Base-by-base conservation (phyloP, 306 rosid genomes). In the Vachellia collinsii region DNA sequence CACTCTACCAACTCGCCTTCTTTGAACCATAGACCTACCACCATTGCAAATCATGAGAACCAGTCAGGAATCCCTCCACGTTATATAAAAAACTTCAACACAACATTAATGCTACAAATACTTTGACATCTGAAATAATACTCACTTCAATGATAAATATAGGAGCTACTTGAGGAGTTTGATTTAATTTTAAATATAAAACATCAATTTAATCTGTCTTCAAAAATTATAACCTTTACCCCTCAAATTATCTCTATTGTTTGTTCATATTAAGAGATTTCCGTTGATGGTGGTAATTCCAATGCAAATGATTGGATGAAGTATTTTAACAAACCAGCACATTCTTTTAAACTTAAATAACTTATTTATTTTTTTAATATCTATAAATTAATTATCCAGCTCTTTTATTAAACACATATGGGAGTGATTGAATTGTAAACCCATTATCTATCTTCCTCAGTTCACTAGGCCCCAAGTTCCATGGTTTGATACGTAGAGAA, bases 21-120 rank as follows among this genome's bases (percentile, higher is more conserved):
- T 83, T 89, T 88, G 88, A 96, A 96, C 99, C 99, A 96, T 47
- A 96, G 91, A 84, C 84, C 99, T 96, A 92, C 85, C 66, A 34
- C 43, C 43, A 43, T 73, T 70, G 51, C 65, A 83, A 80, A 82
- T 17, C 50, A 74, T 3, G 36, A 69, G 75, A 68, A 68, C 78
- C 58, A 75, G 37, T 51, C 7, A 67, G 67, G 23, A 76, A 79
- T 48, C 34, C 34, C 66, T 36, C 36, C 17, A 47, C 7, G 22
- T 54, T 6, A 66, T 53, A 62, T 23, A 20, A 13, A 50, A 53
- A 7, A 62, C 79, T 70, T 70, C 74, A 70, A 50, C 71, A 17
- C 70, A 62, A n/a, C 56, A 59, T 47, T 53, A 72, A 34, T 19
- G 29, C 46, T 48, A 51, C 48, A 25, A 68, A 8, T 59, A 53